A percentile compares a stretch with the other conserved stretches of the same genome.
Conservation (phyloP, 495 filamentous ascomycete genomes). For the Xylaria cubensis region DNA sequence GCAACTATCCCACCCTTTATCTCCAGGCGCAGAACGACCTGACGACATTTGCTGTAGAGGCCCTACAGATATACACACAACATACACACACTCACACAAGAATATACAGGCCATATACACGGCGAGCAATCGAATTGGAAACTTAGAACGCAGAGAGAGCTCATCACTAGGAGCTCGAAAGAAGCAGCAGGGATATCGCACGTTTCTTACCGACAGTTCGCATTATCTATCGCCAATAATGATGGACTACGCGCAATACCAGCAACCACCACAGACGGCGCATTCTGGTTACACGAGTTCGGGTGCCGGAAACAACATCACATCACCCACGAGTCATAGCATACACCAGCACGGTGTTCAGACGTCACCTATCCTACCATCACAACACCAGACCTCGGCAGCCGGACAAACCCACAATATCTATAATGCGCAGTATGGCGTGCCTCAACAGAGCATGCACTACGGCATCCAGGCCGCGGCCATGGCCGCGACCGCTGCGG, state of each 20-base stretch:
- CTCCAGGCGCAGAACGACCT: conserved; percentile 34
- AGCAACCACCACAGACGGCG: conserved; percentile 62
- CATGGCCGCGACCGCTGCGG: conserved; percentile 73
- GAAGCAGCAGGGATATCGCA: conserved; percentile 38
- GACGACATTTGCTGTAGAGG: conserved; percentile 14
- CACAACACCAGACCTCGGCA: conserved; percentile 60
- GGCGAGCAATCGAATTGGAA: conserved; percentile 37
- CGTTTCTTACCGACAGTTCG: conserved; percentile 41
- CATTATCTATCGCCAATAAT: conserved; percentile 53
- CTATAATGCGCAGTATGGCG: conserved; percentile 65
- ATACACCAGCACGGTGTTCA: conserved; percentile 62
- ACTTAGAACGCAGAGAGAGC: conserved; percentile 36
- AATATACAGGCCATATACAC: conserved; percentile 27
- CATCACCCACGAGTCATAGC: conserved; percentile 64
- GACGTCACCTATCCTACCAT: conserved; percentile 68
- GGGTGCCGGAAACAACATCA: conserved; percentile 65
- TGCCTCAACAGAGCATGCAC: conserved; percentile 64
- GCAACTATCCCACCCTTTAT: conserved; percentile 44
- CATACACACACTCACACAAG: no score
- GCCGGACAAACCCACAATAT: conserved; percentile 63
- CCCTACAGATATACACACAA: conserved; percentile 10
- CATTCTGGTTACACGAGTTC: conserved; percentile 63
- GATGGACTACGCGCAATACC: conserved; percentile 76
- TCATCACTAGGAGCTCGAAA: conserved; percentile 39
- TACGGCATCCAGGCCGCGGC: conserved; percentile 72